These are phyloP conservation scores for Remersonia thermophila DNA, from an alignment of 2,329 filamentous ascomycete species.

Conservation along the genomic window DNA sequence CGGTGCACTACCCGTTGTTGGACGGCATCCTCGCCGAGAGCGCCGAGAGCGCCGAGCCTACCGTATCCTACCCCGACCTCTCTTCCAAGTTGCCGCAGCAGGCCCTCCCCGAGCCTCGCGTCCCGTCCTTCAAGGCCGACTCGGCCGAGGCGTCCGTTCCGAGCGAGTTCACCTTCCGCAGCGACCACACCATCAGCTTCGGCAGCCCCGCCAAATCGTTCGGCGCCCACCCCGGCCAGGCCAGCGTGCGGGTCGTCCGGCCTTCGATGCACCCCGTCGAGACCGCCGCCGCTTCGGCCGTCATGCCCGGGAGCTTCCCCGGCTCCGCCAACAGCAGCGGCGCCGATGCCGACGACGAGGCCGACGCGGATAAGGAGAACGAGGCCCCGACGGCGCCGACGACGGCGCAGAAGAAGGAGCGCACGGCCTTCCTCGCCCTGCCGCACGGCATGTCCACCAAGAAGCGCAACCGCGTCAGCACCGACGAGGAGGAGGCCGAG, in stretches of 20 bases:
- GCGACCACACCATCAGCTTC: slow-evolving; percentile 52
- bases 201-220: slow-evolving; percentile 39
- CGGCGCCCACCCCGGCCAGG: slow-evolving; percentile 44
- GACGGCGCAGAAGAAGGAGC: background rate
- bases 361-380: slow-evolving; percentile 44
- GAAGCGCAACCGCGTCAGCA: slow-evolving; percentile 48
- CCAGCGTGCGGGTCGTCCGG: slow-evolving; percentile 48
- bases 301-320: slow-evolving; percentile 45
- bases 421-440: slow-evolving; percentile 30
- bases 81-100: slow-evolving; percentile 5
- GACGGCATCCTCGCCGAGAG: slow-evolving; percentile 21
- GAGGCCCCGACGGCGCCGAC: slow-evolving; percentile 21
- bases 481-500: slow-evolving; percentile 44
- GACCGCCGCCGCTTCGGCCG: background rate
- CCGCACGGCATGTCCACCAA: slow-evolving; percentile 54
- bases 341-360: background rate
- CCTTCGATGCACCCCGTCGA: slow-evolving; percentile 32
- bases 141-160: slow-evolving; percentile 31
- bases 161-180: slow-evolving; percentile 53
- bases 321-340: slow-evolving; percentile 16
- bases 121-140: slow-evolving; percentile 13
- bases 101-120: slow-evolving; percentile 18
- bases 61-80: slow-evolving; percentile 16
- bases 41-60: slow-evolving; percentile 16
- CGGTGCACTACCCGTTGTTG: slow-evolving; percentile 24